Evolutionary conservation across 75 land plant species (phyloP).

Genomic region (Selaginella moellendorffii): DNA sequence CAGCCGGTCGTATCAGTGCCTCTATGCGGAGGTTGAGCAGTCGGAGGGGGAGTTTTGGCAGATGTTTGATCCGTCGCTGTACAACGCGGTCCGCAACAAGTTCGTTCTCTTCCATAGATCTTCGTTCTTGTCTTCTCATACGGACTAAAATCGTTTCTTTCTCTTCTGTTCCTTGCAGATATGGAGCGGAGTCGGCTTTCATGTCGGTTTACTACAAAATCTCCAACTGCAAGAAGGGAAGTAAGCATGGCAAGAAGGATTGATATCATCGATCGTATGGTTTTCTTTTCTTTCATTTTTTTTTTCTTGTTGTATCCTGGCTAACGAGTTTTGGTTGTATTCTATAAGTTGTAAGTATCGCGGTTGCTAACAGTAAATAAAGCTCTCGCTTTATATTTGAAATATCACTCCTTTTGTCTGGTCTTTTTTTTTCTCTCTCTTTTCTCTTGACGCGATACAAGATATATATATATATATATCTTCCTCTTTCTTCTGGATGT

Average conservation of each 20-base stretch:
- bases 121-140: background rate
- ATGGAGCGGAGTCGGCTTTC: constrained; percentile 19
- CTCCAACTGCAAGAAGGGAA: constrained; percentile 10
- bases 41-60: constrained; percentile 21
- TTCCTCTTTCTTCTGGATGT: too few species aligned
- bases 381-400: too few species aligned
- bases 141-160: background rate
- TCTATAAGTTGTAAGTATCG: too few species aligned
- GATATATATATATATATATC: too few species aligned
- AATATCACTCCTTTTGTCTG: too few species aligned
- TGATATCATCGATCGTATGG: too few species aligned
- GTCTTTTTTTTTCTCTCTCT: too few species aligned
- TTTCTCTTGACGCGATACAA: too few species aligned
- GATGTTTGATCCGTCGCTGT: constrained; percentile 22
- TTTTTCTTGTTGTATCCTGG: too few species aligned
- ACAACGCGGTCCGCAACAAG: constrained; percentile 21
- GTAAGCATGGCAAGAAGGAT: background rate
- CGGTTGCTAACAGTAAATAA: too few species aligned
- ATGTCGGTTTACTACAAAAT: constrained; percentile 25
- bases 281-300: too few species aligned
- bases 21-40: constrained; percentile 22
- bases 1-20: constrained; percentile 20
- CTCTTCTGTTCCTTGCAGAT: constrained; percentile 2
- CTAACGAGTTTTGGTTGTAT: too few species aligned
- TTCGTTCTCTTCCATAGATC: background rate